These are phyloP conservation scores for Aureobasidium sp. DNA, from an alignment of 2,329 filamentous ascomycete species.

Conservation along the genomic window DNA sequence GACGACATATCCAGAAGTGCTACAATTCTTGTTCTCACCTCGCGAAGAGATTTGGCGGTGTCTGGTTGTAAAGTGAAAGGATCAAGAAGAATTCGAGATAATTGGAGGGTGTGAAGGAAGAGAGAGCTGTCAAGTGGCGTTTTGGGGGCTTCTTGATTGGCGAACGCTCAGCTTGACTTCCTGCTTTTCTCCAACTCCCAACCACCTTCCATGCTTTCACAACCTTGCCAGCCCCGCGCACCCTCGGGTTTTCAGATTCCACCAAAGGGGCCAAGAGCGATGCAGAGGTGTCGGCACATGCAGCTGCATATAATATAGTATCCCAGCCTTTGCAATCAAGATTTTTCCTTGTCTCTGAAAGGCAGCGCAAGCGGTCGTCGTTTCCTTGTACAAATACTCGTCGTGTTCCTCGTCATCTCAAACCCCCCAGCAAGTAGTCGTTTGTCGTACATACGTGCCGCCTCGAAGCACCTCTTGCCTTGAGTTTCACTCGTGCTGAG, in stretches of 20 bases:
- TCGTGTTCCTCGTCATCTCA: not conserved
- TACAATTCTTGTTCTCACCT: no score
- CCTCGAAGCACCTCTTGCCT: not conserved
- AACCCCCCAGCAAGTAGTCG: not conserved
- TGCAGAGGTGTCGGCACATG: not conserved
- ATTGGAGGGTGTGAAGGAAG: not conserved
- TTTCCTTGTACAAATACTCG: conserved; percentile 12
- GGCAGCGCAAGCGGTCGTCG: conserved; percentile 5
- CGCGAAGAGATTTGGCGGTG: no score
- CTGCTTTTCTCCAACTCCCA: conserved; percentile 9
- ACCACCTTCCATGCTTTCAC: conserved; percentile 5
- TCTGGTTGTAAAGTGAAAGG: not conserved
- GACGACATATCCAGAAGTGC: no score
- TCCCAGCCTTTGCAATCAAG: conserved; percentile 35
- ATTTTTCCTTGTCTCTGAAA: not conserved
- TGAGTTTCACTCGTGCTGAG: not conserved
- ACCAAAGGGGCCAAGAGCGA: conserved; percentile 4
- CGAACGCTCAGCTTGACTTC: not conserved
- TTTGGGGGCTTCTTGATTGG: not conserved
- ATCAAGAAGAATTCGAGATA: not conserved
- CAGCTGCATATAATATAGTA: conserved; percentile 25
- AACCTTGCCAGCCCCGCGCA: conserved; percentile 5
- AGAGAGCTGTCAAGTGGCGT: not conserved
- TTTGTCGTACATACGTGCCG: not conserved
- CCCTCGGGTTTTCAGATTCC: not conserved